These are phyloP conservation scores for Nephromyces sp. DNA, from an alignment of 169 alveolate genomes.

Conservation along the genomic window DNA sequence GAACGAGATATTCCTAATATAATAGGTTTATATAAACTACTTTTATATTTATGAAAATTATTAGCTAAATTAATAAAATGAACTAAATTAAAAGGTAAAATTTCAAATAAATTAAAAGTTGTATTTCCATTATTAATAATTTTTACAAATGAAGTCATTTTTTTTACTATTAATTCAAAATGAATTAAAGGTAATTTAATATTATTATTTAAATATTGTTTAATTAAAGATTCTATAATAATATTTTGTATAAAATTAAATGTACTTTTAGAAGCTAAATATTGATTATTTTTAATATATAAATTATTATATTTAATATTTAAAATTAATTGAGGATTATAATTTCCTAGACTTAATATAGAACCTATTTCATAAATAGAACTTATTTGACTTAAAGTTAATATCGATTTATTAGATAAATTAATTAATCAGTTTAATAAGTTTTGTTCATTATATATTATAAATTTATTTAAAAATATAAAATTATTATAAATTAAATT, in stretches of 20 bases:
- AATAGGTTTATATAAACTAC: conserved; percentile 4
- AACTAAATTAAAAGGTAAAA: conserved; percentile 2
- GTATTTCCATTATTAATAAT: conserved; percentile 5
- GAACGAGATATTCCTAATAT: conserved; percentile 30
- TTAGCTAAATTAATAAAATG: conserved; percentile 12
- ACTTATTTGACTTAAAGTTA: background rate
- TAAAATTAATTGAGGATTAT: background rate
- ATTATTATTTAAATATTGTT: background rate
- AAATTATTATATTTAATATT: conserved; percentile 2
- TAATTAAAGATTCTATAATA: conserved; percentile 20
- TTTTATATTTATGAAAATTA: conserved; percentile 15
- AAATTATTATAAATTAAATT: conserved; percentile 20
- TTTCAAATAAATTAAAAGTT: conserved; percentile 4
- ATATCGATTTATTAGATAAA: background rate
- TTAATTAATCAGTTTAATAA: background rate
- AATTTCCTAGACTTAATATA: background rate
- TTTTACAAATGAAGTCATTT: conserved; percentile 14
- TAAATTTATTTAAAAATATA: conserved; percentile 16
- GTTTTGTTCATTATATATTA: background rate
- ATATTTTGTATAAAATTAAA: conserved; percentile 5
- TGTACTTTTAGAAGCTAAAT: conserved; percentile 25
- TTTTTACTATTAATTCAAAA: background rate
- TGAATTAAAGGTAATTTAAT: background rate
- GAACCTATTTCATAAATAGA: background rate
- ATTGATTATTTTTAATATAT: conserved; percentile 11